These are phyloP conservation scores for Danielozyma ontarioensis DNA, from an alignment of 805 yeast genomes.

Conservation along the genomic window DNA sequence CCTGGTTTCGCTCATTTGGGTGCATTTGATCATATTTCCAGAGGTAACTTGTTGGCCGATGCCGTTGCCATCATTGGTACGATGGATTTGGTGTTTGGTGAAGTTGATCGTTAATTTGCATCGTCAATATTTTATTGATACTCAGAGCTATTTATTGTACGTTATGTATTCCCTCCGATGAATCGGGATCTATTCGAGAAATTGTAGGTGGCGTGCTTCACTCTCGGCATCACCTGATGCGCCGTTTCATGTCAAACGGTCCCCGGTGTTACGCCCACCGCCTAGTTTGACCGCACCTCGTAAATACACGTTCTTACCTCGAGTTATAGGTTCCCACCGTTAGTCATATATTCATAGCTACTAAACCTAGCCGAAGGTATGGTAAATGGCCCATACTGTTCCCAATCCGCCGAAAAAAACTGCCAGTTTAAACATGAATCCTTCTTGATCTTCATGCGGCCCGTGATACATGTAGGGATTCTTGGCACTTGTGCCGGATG, in stretches of 20 bases:
- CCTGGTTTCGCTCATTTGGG: slow-evolving; percentile 90
- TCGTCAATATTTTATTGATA: background rate
- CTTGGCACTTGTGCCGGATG: slow-evolving; percentile 2
- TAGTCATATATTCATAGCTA: background rate
- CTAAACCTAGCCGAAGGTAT: background rate
- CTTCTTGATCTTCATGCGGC: slow-evolving; percentile 16
- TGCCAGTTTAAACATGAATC: slow-evolving; percentile 6
- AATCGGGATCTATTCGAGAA: too few relatives aligned
- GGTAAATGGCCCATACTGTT: slow-evolving; percentile 1
- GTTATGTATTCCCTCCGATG: too few relatives aligned
- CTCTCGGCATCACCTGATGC: too few relatives aligned
- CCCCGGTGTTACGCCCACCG: too few relatives aligned
- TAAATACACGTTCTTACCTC: too few relatives aligned
- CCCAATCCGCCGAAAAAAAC: slow-evolving; percentile 6
- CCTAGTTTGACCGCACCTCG: too few relatives aligned
- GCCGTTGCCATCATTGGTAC: slow-evolving; percentile 93
- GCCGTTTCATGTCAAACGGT: too few relatives aligned
- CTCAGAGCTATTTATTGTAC: background rate
- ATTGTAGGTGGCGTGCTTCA: too few relatives aligned
- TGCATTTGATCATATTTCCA: slow-evolving; percentile 80
- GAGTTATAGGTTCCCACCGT: too few relatives aligned
- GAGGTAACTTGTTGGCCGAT: slow-evolving; percentile 85
- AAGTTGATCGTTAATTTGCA: slow-evolving; percentile 72
- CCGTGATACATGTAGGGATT: slow-evolving; percentile 33
- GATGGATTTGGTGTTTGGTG: slow-evolving; percentile 93